Conservation (phyloP, 371 early-diverging fungal genomes). For the Apophysomyces sp. region DNA sequence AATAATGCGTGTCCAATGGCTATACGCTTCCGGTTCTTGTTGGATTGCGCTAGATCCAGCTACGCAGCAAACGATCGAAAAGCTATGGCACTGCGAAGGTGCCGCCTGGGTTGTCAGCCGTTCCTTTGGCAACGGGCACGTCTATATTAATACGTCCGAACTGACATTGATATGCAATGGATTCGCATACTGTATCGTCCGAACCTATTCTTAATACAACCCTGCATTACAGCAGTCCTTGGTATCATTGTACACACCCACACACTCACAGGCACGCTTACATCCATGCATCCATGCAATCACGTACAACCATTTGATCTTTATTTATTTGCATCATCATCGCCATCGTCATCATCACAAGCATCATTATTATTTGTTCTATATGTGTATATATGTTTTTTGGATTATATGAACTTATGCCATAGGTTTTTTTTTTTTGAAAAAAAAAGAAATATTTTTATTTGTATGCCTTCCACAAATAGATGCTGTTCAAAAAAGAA, state of each 20-base stretch:
- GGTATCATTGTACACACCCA: not conserved
- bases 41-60: slow-evolving; percentile 18
- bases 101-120: slow-evolving; percentile 17
- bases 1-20: slow-evolving; percentile 14
- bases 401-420: not conserved
- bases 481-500: not conserved
- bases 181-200: slow-evolving; percentile 18
- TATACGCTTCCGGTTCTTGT: slow-evolving; percentile 21
- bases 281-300: not conserved
- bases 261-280: no score
- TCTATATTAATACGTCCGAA: slow-evolving; percentile 19
- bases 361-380: not conserved
- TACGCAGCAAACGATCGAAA: slow-evolving; percentile 16
- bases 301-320: not conserved
- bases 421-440: not conserved
- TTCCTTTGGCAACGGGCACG: slow-evolving; percentile 14
- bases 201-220: not conserved
- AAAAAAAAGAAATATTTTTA: no score
- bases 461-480: no score
- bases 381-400: not conserved
- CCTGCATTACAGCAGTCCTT: not conserved
- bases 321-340: not conserved
- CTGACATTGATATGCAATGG: slow-evolving; percentile 12
- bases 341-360: not conserved
- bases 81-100: slow-evolving; percentile 11